Percentiles rank a stretch among this genome's conserved stretches.
Evolutionary conservation across 306 rosid species (phyloP).

Genomic region (Urtica urens): DNA sequence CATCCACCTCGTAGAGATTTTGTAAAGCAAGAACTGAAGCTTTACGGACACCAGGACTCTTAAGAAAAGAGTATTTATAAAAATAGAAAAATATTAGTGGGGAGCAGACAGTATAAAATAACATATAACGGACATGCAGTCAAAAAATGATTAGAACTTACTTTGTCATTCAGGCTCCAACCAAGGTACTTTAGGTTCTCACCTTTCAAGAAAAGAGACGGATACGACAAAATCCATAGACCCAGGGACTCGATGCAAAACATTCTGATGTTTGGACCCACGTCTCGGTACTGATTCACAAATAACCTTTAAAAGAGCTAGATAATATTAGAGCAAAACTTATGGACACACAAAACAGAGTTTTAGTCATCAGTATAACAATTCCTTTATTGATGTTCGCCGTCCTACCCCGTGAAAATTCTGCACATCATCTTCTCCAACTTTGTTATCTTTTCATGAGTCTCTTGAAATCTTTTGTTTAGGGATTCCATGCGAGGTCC

Average conservation of each 20-base stretch:
- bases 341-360: slow-evolving; percentile 7
- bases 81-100: no score
- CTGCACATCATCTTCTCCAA: slow-evolving; percentile 97
- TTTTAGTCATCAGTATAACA: not conserved
- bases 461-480: slow-evolving; percentile 62
- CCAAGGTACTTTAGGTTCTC: slow-evolving; percentile 91
- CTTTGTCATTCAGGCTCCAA: slow-evolving; percentile 93
- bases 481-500: slow-evolving; percentile 90
- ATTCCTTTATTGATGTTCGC: slow-evolving; percentile 3
- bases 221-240: slow-evolving; percentile 82
- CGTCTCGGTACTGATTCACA: slow-evolving; percentile 92
- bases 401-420: slow-evolving; percentile 81
- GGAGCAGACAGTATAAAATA: no score
- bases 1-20: slow-evolving; percentile 79
- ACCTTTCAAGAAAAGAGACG: slow-evolving; percentile 89
- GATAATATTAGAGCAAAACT: slow-evolving; percentile 18
- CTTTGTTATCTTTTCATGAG: slow-evolving; percentile 70
- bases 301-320: slow-evolving; percentile 64
- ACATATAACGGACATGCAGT: no score
- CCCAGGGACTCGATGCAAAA: slow-evolving; percentile 90
- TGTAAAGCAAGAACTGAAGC: slow-evolving; percentile 76
- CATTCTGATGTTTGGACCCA: slow-evolving; percentile 76
- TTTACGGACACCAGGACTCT: slow-evolving; percentile 88
- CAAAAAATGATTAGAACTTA: slow-evolving; percentile 30
- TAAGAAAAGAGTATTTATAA: slow-evolving; percentile 17